Base-by-base conservation (phyloP, 108 stramenopile genomes). In the Cyclotella kingstonii region DNA sequence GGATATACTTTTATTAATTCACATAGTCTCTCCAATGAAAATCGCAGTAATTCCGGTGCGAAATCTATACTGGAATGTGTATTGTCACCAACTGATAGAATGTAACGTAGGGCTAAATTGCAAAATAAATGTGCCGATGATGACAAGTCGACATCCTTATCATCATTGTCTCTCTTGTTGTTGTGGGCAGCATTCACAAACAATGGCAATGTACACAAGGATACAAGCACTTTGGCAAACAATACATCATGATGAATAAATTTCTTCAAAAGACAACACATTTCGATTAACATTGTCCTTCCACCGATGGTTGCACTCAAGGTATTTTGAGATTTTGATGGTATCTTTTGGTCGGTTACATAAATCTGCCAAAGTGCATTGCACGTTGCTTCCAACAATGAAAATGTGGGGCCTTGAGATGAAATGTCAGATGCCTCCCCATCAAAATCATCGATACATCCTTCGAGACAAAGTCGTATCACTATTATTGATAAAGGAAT, bases 321-420 rank as follows among this genome's bases (percentile, higher is more conserved):
- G 39, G 11, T 41, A 33, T 18, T 15, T 15, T n/a, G 7, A 18
- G 14, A 4, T 44, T 44, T 12, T 15, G 7, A 17, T n/a, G n/a
- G n/a, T n/a, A 1, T 5, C 6, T 25, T 8, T 22, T 49, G 47
- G 29, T 45, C 51, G 35, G 76, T 47, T 56, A 66, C 65, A 33
- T 67, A 35, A 15, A 76, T 66, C 38, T 44, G 54, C 76, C 76
- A 76, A 8, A 76, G 60, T 12, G 70, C 63, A 35, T 71, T 30
- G 12, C 56, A 76, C 25, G 76, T 65, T 15, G 38, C 35, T 61
- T 54, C 65, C 23, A 66, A 42, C 12, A 66, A 34, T 28, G 50
- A 14, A 43, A 6, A n/a, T n/a, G n/a, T n/a, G n/a, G n/a, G n/a
- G n/a, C n/a, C 17, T 31, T 35, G 17, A 34, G 43, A 39, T 60